phyloP scores from a whole-genome alignment of 257 asterid species.

The Lycium barbarum region DNA sequence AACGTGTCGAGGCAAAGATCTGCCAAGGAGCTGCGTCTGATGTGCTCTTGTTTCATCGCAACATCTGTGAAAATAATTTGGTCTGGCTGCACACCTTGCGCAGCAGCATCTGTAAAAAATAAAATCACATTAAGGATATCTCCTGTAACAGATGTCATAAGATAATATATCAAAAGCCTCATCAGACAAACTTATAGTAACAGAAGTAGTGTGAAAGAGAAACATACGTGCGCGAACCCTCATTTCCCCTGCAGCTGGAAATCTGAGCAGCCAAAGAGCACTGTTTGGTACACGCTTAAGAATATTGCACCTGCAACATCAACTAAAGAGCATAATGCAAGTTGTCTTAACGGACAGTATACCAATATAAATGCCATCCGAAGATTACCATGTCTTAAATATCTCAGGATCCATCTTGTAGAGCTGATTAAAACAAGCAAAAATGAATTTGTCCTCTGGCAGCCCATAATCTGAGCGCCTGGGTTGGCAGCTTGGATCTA shows the following conservation, averaged over 20 bases:
- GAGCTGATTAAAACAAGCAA: constrained; percentile 99
- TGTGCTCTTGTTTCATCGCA: constrained; percentile 98
- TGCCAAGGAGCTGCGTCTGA: constrained; percentile 91
- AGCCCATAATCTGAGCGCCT: constrained; percentile 93
- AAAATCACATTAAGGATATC: not conserved
- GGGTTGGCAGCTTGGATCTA: constrained; percentile 79
- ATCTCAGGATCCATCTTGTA: constrained; percentile 99
- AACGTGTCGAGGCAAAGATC: constrained; percentile 97
- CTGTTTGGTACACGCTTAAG: constrained; percentile 98
- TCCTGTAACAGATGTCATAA: not conserved
- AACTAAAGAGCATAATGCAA: not conserved
- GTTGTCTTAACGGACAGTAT: not conserved
- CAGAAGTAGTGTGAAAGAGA: not conserved
- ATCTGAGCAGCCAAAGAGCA: constrained; percentile 95
- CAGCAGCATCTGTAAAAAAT: constrained; percentile 77
- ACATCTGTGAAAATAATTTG: constrained; percentile 96
- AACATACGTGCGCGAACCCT: constrained; percentile 87
- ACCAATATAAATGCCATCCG: constrained; percentile 3
- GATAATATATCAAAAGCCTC: constrained; percentile 14
- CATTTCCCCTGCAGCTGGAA: constrained; percentile 99
- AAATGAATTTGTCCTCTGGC: constrained; percentile 91
- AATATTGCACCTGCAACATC: constrained; percentile 85
- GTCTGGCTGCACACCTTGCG: constrained; percentile 95
- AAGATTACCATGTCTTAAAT: constrained; percentile 74
- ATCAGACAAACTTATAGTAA: not conserved